Conservation (phyloP, 2,329 filamentous ascomycete genomes). For the Epichloe hybrida region DNA sequence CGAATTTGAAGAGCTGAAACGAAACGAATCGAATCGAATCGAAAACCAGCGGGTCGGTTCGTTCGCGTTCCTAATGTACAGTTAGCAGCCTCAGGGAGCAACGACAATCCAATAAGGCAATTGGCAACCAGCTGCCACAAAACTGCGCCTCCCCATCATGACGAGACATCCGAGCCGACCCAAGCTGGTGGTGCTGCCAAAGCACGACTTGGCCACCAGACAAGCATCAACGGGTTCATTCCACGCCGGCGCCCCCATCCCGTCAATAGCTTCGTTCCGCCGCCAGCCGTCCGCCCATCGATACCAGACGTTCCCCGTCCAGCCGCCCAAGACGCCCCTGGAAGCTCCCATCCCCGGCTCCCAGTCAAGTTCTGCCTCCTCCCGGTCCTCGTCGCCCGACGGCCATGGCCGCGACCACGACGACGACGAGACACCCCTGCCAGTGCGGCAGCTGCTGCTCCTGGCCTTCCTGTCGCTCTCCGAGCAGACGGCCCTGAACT, state of each 20-base stretch:
- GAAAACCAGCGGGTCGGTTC: no score
- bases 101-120: no score
- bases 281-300: constrained; percentile 37
- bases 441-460: constrained; percentile 67
- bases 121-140: no score
- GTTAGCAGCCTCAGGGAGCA: no score
- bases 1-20: no score
- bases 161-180: constrained; percentile 3
- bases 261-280: constrained; percentile 18
- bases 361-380: constrained; percentile 8
- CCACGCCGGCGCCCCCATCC: constrained; percentile 38
- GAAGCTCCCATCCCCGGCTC: constrained; percentile 18
- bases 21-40: no score
- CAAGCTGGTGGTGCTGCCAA: neutral
- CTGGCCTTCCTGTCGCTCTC: constrained; percentile 79
- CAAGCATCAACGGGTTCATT: constrained; percentile 32
- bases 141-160: constrained; percentile 1
- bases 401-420: constrained; percentile 26
- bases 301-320: constrained; percentile 72
- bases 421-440: constrained; percentile 59
- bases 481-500: constrained; percentile 94
- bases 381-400: constrained; percentile 10
- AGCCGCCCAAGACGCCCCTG: constrained; percentile 54
- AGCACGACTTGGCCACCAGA: constrained; percentile 6
- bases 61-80: no score